A percentile compares a stretch with the other conserved stretches of the same genome.
Conservation (phyloP, 2,329 filamentous ascomycete species). For the Arthroderma uncinatum region DNA sequence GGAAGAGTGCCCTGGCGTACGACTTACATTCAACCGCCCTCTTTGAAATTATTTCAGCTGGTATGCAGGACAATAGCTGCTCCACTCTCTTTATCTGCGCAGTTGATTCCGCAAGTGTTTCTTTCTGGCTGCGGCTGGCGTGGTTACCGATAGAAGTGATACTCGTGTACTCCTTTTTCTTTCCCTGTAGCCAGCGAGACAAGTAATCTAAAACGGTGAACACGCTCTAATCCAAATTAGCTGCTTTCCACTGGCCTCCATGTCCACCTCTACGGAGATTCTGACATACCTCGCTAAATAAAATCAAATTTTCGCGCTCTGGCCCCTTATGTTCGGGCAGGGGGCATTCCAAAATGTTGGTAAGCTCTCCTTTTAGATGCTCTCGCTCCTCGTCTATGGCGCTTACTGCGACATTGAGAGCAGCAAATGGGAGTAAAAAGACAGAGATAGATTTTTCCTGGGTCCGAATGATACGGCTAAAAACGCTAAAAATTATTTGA, state of each 20-base stretch:
- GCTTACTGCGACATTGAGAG: slow-evolving; percentile 70
- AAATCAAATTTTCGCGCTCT: slow-evolving; percentile 63
- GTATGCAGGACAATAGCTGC: slow-evolving; percentile 56
- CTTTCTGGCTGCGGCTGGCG: slow-evolving; percentile 22
- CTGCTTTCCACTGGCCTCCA: slow-evolving; percentile 3
- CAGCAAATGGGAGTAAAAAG: slow-evolving; percentile 79
- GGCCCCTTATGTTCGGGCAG: slow-evolving; percentile 43
- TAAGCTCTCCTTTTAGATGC: slow-evolving; percentile 61
- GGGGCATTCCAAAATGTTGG: slow-evolving; percentile 58
- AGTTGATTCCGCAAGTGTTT: slow-evolving; percentile 21
- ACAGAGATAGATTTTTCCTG: slow-evolving; percentile 78
- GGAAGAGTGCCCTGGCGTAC: slow-evolving; percentile 81
- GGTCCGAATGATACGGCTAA: slow-evolving; percentile 70
- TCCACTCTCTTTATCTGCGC: slow-evolving; percentile 55
- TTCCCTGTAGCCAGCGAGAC: slow-evolving; percentile 77
- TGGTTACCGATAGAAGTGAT: slow-evolving; percentile 21
- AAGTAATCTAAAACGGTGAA: slow-evolving; percentile 88
- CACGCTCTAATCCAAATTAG: slow-evolving; percentile 50
- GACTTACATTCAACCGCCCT: slow-evolving; percentile 90
- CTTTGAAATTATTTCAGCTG: slow-evolving; percentile 62
- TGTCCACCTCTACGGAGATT: not conserved
- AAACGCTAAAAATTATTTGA: slow-evolving; percentile 64
- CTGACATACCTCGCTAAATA: slow-evolving; percentile 67
- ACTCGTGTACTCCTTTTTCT: slow-evolving; percentile 43
- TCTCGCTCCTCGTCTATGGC: slow-evolving; percentile 53